These are phyloP conservation scores for Zasmidium cellare DNA, from an alignment of 2,329 filamentous ascomycete genomes.

Conservation along the genomic window DNA sequence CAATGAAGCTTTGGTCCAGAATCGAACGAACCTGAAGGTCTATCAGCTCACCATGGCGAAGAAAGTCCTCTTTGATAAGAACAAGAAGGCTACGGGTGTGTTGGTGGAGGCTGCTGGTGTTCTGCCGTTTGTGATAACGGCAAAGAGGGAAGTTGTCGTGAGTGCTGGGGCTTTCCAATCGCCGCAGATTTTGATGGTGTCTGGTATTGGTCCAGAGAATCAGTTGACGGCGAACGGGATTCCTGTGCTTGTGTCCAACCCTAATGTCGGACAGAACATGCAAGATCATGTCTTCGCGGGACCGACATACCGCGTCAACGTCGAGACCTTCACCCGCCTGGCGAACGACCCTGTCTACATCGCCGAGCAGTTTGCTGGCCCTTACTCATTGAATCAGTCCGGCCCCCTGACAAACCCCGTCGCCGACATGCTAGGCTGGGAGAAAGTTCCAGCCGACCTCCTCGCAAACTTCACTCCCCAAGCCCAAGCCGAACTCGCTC, in stretches of 20 bases:
- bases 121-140: slow-evolving; percentile 22
- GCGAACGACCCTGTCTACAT: slow-evolving; percentile 17
- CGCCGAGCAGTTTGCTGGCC: slow-evolving; percentile 10
- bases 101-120: slow-evolving; percentile 8
- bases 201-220: slow-evolving; percentile 58
- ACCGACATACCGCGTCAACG: slow-evolving; percentile 23
- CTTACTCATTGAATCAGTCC: slow-evolving; percentile 16
- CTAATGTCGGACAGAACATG: slow-evolving; percentile 65
- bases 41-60: slow-evolving; percentile 31
- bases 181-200: slow-evolving; percentile 65
- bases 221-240: slow-evolving; percentile 56
- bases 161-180: slow-evolving; percentile 62
- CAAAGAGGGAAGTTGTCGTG: slow-evolving; percentile 45
- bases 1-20: slow-evolving; percentile 22
- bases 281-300: slow-evolving; percentile 56
- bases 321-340: slow-evolving; percentile 20
- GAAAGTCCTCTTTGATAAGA: slow-evolving; percentile 31
- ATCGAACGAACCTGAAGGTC: slow-evolving; percentile 32
- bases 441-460: slow-evolving; percentile 18
- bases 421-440: slow-evolving; percentile 23
- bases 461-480: slow-evolving; percentile 12
- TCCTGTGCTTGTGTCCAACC: slow-evolving; percentile 54
- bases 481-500: slow-evolving; percentile 11
- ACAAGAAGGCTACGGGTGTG: slow-evolving; percentile 30
- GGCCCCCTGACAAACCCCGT: slow-evolving; percentile 18